These are phyloP conservation scores for Sugiyamaella marilandica DNA, from an alignment of 805 yeast genomes.

Conservation along the genomic window DNA sequence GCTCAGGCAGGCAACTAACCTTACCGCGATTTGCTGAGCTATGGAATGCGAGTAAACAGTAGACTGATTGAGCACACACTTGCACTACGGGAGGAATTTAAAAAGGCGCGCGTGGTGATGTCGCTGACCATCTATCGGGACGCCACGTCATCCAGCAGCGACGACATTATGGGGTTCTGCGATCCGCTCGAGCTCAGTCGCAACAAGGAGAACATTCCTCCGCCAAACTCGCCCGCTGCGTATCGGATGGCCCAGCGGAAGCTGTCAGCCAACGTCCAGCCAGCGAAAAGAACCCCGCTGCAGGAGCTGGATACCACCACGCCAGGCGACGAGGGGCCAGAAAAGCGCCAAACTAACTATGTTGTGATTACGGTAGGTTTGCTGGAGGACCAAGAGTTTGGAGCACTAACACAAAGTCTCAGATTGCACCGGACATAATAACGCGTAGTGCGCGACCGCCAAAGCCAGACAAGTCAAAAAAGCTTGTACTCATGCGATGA, in stretches of 20 bases:
- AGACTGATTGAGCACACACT: neutral
- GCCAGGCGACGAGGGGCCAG: neutral
- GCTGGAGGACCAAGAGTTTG: neutral
- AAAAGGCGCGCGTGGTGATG: neutral
- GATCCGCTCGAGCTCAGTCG: constrained; percentile 1
- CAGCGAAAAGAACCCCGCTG: neutral
- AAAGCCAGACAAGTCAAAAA: neutral
- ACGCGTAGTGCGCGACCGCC: neutral
- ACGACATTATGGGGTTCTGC: constrained; percentile 1
- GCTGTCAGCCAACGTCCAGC: neutral
- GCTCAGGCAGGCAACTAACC: neutral
- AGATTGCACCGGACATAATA: neutral
- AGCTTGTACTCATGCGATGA: constrained; percentile 13
- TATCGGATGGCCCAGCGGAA: neutral
- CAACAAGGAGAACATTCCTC: constrained; percentile 23
- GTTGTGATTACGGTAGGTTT: neutral
- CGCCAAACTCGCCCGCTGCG: constrained; percentile 20
- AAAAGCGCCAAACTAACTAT: neutral
- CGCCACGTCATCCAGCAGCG: neutral
- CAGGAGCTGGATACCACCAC: neutral
- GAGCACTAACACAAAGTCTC: too few relatives aligned
- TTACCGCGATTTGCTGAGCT: neutral
- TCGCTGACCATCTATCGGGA: neutral
- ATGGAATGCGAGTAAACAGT: neutral
- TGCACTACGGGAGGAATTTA: neutral